Percentiles rank a stretch among this genome's conserved stretches.
phyloP scores from a whole-genome alignment of 1,284 basidiomycete species.

The Tylopilus sp. region DNA sequence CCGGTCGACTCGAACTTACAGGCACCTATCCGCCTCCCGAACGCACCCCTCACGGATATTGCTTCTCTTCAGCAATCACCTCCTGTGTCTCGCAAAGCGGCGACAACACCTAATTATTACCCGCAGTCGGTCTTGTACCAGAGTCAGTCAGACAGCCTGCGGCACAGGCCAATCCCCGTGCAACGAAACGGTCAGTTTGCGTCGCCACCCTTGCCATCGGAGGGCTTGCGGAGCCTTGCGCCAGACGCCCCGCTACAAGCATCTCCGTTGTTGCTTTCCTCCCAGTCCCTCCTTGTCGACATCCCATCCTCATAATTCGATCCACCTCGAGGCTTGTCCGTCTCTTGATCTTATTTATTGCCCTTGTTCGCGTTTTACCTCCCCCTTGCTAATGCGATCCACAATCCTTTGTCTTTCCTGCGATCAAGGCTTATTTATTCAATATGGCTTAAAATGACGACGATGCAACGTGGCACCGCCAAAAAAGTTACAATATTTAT shows the following conservation, averaged over 20 bases:
- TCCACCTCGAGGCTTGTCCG: background rate
- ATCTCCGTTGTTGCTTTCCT: constrained; percentile 27
- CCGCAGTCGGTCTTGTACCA: constrained; percentile 30
- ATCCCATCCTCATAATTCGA: constrained; percentile 19
- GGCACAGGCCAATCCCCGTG: constrained; percentile 28
- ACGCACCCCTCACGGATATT: constrained; percentile 62
- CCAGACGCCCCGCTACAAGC: constrained; percentile 22
- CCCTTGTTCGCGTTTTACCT: constrained; percentile 23
- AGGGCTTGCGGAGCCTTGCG: constrained; percentile 26
- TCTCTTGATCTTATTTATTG: constrained; percentile 32
- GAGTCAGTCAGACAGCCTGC: constrained; percentile 27
- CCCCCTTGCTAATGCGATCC: constrained; percentile 4
- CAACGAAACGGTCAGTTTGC: constrained; percentile 31
- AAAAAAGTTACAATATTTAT: constrained; percentile 33
- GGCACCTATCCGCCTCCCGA: constrained; percentile 66
- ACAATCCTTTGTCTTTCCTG: constrained; percentile 11
- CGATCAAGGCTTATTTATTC: constrained; percentile 33
- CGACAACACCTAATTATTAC: constrained; percentile 31
- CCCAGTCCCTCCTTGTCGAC: constrained; percentile 21
- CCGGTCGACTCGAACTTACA: constrained; percentile 40
- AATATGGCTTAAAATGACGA: constrained; percentile 29
- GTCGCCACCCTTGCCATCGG: constrained; percentile 33
- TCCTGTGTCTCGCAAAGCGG: constrained; percentile 29
- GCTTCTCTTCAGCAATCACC: constrained; percentile 43
- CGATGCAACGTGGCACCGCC: constrained; percentile 16